A percentile compares a stretch with the other conserved stretches of the same genome.
These are phyloP conservation scores for Cymodocea nodosa DNA, from an alignment of 116 monocot genomes.

Conservation along the genomic window DNA sequence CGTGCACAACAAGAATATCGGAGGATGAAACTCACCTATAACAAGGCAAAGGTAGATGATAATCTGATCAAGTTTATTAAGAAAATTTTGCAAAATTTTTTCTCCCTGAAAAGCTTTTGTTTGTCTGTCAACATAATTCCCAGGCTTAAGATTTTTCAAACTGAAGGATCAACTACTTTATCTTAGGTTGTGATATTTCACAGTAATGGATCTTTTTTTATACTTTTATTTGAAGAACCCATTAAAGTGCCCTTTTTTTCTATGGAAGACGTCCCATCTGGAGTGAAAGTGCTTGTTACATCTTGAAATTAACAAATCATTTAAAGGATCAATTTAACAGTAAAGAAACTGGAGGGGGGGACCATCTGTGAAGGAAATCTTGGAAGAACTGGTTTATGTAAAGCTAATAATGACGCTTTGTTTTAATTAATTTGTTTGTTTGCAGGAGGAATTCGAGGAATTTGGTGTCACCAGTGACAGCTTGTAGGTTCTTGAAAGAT, in stretches of 20 bases:
- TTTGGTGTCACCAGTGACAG: slow-evolving; percentile 4
- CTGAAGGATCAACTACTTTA: background rate
- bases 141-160: background rate
- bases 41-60: slow-evolving; percentile 39
- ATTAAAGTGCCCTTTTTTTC: background rate
- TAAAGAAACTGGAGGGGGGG: background rate
- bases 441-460: slow-evolving; percentile 24
- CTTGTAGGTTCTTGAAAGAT: background rate
- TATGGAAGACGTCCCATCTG: background rate
- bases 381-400: background rate
- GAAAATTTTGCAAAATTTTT: too few relatives aligned
- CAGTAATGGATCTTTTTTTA: too few relatives aligned
- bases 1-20: slow-evolving; percentile 83
- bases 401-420: background rate
- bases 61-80: too few relatives aligned
- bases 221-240: background rate
- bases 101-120: background rate
- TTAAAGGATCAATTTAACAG: slow-evolving; percentile 2
- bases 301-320: too few relatives aligned
- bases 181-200: too few relatives aligned
- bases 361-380: background rate
- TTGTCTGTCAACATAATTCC: background rate
- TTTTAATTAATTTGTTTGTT: background rate
- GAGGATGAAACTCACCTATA: slow-evolving; percentile 58
- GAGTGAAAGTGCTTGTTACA: background rate